Conservation (phyloP, 148 eudicot genomes). For the Hydrangea macrophylla region DNA sequence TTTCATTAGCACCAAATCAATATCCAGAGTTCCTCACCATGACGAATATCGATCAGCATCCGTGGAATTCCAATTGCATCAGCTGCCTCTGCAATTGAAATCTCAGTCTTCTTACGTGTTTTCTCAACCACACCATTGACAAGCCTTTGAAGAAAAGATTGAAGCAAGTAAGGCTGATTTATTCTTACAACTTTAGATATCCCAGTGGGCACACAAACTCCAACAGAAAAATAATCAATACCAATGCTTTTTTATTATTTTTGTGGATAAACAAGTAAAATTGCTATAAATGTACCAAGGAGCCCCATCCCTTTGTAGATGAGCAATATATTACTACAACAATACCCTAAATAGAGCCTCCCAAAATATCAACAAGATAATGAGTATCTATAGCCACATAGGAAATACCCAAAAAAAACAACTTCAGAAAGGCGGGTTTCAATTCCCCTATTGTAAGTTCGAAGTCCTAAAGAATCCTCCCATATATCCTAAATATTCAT, state of each 20-base stretch:
- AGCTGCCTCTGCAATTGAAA: slow-evolving; percentile 83
- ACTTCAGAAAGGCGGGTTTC: no score
- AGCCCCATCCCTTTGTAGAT: no score
- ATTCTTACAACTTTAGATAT: neutral
- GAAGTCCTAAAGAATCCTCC: no score
- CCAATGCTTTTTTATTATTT: neutral
- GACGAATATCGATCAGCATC: slow-evolving; percentile 88
- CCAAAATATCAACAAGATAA: no score
- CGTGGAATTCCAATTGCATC: slow-evolving; percentile 67
- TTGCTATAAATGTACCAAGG: neutral
- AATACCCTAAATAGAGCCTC: no score
- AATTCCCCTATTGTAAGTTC: no score
- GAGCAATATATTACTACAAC: no score
- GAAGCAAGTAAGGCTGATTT: slow-evolving; percentile 17
- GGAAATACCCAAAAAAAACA: no score
- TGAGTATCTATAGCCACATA: no score
- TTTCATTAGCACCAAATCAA: neutral
- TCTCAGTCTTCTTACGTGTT: slow-evolving; percentile 53
- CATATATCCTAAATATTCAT: no score
- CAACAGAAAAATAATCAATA: neutral
- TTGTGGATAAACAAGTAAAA: neutral
- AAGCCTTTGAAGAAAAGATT: slow-evolving; percentile 51
- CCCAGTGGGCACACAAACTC: neutral
- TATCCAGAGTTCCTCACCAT: slow-evolving; percentile 47
- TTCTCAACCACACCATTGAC: slow-evolving; percentile 82